These are phyloP conservation scores for Cladophialophora bantiana DNA, from an alignment of 2,329 filamentous ascomycete genomes.

Conservation along the genomic window DNA sequence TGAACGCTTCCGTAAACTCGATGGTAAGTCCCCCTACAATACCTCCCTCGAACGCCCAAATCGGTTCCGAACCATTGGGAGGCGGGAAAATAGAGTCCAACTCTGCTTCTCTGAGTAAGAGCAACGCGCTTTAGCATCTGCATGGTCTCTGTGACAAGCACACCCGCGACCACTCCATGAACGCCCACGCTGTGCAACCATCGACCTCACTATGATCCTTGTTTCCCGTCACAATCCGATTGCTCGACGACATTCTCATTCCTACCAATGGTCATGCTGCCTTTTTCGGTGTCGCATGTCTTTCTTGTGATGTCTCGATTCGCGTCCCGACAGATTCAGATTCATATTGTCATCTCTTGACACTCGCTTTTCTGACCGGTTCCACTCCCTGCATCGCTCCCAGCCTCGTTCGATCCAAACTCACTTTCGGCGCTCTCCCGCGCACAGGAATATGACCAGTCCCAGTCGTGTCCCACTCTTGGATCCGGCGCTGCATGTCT, in stretches of 20 bases:
- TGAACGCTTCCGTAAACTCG: neutral
- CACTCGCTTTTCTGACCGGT: constrained; percentile 30
- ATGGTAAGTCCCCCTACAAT: neutral
- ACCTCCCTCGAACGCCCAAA: neutral
- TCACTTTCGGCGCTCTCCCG: constrained; percentile 30
- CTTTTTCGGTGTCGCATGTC: neutral
- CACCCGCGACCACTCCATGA: neutral
- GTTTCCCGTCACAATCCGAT: neutral
- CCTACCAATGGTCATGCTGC: neutral
- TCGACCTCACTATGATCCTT: neutral
- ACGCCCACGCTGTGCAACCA: constrained; percentile 9
- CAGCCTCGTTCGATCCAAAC: constrained; percentile 29
- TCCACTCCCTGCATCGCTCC: constrained; percentile 33
- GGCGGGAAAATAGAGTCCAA: neutral
- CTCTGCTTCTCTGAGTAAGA: neutral
- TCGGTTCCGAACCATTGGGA: neutral
- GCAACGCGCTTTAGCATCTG: neutral
- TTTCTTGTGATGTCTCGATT: constrained; percentile 8
- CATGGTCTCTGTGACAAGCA: neutral
- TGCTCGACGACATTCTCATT: neutral
- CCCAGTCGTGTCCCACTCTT: constrained; percentile 39
- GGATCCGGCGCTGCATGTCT: constrained; percentile 48
- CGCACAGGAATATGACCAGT: constrained; percentile 12
- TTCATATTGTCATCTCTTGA: constrained; percentile 22
- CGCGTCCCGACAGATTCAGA: neutral